Conservation (phyloP, 768 basidiomycete species). For the Saitozyma sp. region DNA sequence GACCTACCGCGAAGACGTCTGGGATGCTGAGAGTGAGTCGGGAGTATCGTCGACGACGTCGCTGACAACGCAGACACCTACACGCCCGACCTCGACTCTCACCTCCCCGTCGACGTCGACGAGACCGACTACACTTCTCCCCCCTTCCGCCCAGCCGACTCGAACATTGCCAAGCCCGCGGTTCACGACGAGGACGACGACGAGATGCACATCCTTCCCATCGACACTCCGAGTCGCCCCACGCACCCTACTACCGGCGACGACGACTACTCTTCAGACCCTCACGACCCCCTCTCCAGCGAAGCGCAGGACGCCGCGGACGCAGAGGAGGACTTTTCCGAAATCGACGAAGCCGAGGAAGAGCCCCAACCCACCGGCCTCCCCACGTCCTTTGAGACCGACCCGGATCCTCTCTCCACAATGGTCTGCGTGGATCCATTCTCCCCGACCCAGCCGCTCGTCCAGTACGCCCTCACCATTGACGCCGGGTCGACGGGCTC, state of each 20-base stretch:
- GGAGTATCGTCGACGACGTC: background rate
- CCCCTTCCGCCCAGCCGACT: constrained; percentile 44
- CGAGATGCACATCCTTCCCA: constrained; percentile 27
- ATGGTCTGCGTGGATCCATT: constrained; percentile 68
- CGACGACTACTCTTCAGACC: constrained; percentile 15
- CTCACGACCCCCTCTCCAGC: constrained; percentile 29
- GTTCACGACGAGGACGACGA: constrained; percentile 24
- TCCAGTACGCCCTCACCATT: constrained; percentile 94
- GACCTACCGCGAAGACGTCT: constrained; percentile 13
- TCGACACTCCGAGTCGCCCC: constrained; percentile 6
- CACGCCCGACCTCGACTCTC: constrained; percentile 28
- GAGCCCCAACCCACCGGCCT: constrained; percentile 11
- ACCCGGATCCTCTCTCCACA: constrained; percentile 72
- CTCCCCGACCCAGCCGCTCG: constrained; percentile 60
- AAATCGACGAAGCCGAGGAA: constrained; percentile 33
- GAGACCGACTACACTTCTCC: constrained; percentile 47
- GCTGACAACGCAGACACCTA: constrained; percentile 32
- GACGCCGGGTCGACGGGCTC: constrained; percentile 98
- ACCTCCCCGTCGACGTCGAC: constrained; percentile 11
- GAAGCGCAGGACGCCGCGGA: constrained; percentile 31
- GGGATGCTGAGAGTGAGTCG: constrained; percentile 39
- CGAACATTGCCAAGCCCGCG: constrained; percentile 24
- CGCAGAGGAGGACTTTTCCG: constrained; percentile 40
- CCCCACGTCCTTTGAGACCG: constrained; percentile 64
- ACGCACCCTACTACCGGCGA: constrained; percentile 30